Percentiles rank a stretch among this genome's conserved stretches.
phyloP scores from a whole-genome alignment of 1,139 yeast species.

The Meyerozyma athensensis region DNA sequence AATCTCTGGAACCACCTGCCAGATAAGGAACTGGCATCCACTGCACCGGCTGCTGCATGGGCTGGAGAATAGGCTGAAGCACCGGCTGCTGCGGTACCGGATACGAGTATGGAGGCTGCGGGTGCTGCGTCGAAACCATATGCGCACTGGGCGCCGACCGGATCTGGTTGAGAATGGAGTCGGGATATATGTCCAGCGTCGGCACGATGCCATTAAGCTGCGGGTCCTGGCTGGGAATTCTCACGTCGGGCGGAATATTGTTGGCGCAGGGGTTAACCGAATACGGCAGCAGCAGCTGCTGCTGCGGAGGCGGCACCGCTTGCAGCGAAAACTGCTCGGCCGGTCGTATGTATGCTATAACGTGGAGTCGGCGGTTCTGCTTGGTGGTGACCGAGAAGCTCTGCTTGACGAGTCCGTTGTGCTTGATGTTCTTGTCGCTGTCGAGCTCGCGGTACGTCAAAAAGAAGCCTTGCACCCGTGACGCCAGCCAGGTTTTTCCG shows the following conservation, averaged over 20 bases:
- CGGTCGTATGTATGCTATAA: constrained; percentile 40
- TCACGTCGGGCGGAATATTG: neutral
- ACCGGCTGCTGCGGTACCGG: neutral
- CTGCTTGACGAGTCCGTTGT: constrained; percentile 53
- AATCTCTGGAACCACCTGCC: neutral
- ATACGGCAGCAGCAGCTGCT: neutral
- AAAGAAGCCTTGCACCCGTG: constrained; percentile 63
- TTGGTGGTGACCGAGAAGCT: constrained; percentile 50
- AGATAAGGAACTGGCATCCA: neutral
- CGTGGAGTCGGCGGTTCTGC: constrained; percentile 47
- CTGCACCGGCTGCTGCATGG: neutral
- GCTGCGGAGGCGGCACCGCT: neutral
- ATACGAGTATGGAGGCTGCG: neutral
- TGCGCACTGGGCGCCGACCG: neutral
- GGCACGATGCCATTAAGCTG: neutral
- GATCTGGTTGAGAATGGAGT: neutral
- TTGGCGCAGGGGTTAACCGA: neutral
- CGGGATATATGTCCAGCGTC: neutral
- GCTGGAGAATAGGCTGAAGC: too few species aligned
- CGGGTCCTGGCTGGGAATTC: neutral
- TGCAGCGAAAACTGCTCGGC: neutral
- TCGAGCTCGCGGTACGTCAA: constrained; percentile 62
- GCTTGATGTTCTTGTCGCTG: constrained; percentile 24
- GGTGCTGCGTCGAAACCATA: too few species aligned
- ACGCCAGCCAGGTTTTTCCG: constrained; percentile 68